Base-by-base conservation (phyloP, 2,329 filamentous ascomycete species). In the Pseudogymnoascus sp. region DNA sequence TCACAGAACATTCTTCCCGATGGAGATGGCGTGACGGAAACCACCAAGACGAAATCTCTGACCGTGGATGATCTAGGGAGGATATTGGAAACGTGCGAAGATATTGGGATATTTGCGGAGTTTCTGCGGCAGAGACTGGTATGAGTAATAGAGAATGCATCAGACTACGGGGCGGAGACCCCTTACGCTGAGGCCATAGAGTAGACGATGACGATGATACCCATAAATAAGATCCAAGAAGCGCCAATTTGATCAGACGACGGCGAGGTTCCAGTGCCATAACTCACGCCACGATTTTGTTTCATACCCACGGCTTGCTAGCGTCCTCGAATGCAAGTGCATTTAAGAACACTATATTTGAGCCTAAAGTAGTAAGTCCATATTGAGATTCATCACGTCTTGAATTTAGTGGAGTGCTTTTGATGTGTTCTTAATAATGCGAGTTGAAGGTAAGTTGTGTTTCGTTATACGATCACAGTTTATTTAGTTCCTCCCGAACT, bases 101-200 rank as follows among this genome's bases (percentile, higher is more conserved):
- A 83, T 72, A 66, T 84, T 45, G 79, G 79, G 0, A 73, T 83
- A 25, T 84, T 81, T 80, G 74, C 76, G 7, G 81, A 83, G 73
- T 84, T 80, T 79, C 67, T 82, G 48, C 68, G 63, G 62, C 65
- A 66, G 67, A 68, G 71, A 64, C 68, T 75, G 63, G 69, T 60
- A 34, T 67, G 65, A 67, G 16, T 34, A 57, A 57, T 57, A 36
- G 51, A 34, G 51, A 5, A 34, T 21, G 51, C 19, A 28, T 19
- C 51, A 57, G 34, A 21, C 28, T 57, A 16, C 45, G 28, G 28
- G 16, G 16, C 28, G 8, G 28, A 36, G 25, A 57, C 28, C 51
- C 28, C 28, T 57, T 34, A 11, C 28, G 28, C 28, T 57, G 25
- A 34, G 28, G 28, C n/a, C n/a, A 57, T 57, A 57, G 23, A 34